A percentile compares a stretch with the other conserved stretches of the same genome.
Evolutionary conservation across 192 early-diverging fungal species (phyloP).

Genomic region (Gryganskiella cystojenkinii): DNA sequence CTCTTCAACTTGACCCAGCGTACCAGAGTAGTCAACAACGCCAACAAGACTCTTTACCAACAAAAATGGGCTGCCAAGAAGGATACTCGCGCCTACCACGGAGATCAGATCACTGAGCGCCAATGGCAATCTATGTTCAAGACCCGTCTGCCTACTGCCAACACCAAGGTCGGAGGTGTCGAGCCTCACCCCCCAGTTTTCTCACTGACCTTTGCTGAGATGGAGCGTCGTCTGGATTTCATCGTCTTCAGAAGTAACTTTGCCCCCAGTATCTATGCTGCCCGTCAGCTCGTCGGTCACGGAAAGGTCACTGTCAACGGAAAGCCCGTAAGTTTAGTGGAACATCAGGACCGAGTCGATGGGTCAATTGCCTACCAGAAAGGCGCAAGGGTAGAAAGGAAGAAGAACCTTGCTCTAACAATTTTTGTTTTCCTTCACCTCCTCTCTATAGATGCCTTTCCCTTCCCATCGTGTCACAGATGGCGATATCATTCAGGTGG

Average conservation of each 20-base stretch:
- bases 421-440: neutral
- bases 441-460: conserved; percentile 63
- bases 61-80: conserved; percentile 96
- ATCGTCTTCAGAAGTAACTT: conserved; percentile 95
- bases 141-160: conserved; percentile 76
- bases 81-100: conserved; percentile 93
- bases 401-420: neutral
- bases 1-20: conserved; percentile 83
- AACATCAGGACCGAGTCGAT: neutral
- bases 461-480: conserved; percentile 85
- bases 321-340: conserved; percentile 66
- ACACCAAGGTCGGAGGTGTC: conserved; percentile 58
- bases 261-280: conserved; percentile 86
- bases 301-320: conserved; percentile 96
- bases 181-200: conserved; percentile 73
- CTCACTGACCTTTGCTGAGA: conserved; percentile 84
- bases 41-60: conserved; percentile 84
- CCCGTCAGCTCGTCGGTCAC: conserved; percentile 81
- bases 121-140: conserved; percentile 83
- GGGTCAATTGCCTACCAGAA: too few relatives aligned
- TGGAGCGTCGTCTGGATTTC: conserved; percentile 94
- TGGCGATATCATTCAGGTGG: conserved; percentile 89
- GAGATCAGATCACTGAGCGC: conserved; percentile 87
- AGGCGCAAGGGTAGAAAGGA: too few relatives aligned
- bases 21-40: conserved; percentile 58